A percentile compares a stretch with the other conserved stretches of the same genome.
phyloP scores from a whole-genome alignment of 371 early-diverging fungal genomes.

The Gilbertella persicaria region DNA sequence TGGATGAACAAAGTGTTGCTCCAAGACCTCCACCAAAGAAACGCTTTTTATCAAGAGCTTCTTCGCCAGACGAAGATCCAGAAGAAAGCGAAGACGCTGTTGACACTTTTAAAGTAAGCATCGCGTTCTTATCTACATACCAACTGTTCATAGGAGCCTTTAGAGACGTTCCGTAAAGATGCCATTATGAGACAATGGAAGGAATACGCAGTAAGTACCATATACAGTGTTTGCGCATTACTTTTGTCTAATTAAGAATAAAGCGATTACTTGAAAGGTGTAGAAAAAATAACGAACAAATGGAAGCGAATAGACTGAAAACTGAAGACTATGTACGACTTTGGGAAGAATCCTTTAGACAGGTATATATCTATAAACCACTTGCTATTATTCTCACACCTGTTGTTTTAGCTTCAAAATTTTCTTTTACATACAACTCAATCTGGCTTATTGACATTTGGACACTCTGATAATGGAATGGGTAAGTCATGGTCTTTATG shows the following conservation, averaged over 20 bases:
- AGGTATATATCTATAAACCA: constrained; percentile 4
- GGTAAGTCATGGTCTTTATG: constrained; percentile 5
- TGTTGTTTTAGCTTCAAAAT: constrained; percentile 14
- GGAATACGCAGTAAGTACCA: constrained; percentile 24
- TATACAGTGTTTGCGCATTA: neutral
- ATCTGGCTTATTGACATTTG: constrained; percentile 18
- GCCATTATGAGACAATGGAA: constrained; percentile 35
- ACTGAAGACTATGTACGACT: constrained; percentile 14
- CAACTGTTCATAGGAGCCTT: constrained; percentile 23
- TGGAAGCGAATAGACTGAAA: constrained; percentile 11
- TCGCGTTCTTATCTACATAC: neutral
- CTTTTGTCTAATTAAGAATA: neutral
- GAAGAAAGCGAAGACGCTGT: constrained; percentile 20
- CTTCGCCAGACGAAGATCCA: constrained; percentile 15
- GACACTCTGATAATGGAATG: constrained; percentile 4
- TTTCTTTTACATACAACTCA: constrained; percentile 23
- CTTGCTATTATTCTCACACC: neutral
- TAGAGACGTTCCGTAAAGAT: constrained; percentile 32
- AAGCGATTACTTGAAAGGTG: constrained; percentile 24
- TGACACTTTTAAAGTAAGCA: constrained; percentile 26
- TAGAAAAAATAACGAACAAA: constrained; percentile 21
- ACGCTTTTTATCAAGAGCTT: constrained; percentile 25
- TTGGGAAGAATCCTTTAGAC: constrained; percentile 26
- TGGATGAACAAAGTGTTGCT: constrained; percentile 30
- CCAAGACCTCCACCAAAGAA: constrained; percentile 31